These are phyloP conservation scores for Colletotrichum sp. DNA, from an alignment of 2,329 filamentous ascomycete genomes.

Conservation along the genomic window DNA sequence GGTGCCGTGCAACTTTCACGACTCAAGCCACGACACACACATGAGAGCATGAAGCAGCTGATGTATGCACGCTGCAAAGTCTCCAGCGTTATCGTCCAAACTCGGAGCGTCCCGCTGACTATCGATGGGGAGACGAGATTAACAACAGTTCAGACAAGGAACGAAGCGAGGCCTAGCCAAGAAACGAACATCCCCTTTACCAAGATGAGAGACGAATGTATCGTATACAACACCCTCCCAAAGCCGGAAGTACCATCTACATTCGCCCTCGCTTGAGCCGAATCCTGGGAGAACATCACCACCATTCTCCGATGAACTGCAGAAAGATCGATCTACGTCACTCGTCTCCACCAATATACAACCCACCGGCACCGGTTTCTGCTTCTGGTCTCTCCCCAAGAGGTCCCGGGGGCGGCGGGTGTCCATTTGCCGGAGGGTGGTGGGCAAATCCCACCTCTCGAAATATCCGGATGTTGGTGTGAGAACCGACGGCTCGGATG, in stretches of 20 bases:
- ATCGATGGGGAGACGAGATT: not conserved
- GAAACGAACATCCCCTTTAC: not conserved
- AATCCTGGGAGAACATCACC: not conserved
- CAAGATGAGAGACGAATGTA: not conserved
- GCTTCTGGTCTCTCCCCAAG: not conserved
- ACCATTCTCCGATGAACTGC: not conserved
- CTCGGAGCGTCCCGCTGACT: not conserved
- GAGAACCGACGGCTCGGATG: not conserved
- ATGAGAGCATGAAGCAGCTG: not conserved
- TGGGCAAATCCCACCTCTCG: not conserved
- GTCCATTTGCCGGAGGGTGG: not conserved
- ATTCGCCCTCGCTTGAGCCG: not conserved
- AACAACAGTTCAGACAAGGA: not conserved
- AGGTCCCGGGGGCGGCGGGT: not conserved
- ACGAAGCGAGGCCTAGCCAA: not conserved
- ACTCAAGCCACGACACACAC: not conserved
- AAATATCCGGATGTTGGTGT: not conserved
- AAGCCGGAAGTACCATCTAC: constrained; percentile 9
- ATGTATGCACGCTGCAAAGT: not conserved
- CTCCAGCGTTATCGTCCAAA: not conserved
- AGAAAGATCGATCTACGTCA: constrained; percentile 10
- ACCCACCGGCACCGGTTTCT: not conserved
- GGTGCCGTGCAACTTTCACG: not conserved
- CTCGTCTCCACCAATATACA: not conserved
- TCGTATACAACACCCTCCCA: not conserved